These are phyloP conservation scores for Dactylellina sp. DNA, from an alignment of 2,329 filamentous ascomycete genomes.

Conservation along the genomic window DNA sequence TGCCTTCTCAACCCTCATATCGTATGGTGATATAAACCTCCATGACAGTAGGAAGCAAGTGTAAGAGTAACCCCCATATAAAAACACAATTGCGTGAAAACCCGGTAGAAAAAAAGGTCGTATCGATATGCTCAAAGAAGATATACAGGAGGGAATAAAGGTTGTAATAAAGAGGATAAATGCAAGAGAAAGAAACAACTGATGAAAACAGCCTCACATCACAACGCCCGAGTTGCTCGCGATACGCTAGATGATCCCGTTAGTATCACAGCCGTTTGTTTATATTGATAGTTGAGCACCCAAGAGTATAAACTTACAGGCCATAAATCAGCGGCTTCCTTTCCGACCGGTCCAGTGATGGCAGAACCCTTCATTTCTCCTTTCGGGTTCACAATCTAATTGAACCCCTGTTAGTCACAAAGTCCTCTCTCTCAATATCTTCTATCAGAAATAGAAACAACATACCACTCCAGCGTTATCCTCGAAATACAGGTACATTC, in stretches of 20 bases:
- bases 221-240: slow-evolving; percentile 99
- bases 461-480: slow-evolving; percentile 99
- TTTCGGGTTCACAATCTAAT: slow-evolving; percentile 98
- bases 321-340: slow-evolving; percentile 99
- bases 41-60: slow-evolving; percentile 11
- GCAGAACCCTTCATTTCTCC: slow-evolving; percentile 99
- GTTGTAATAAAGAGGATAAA: slow-evolving; percentile 32
- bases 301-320: slow-evolving; percentile 74
- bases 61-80: slow-evolving; percentile 16
- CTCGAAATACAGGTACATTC: slow-evolving; percentile 99
- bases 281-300: background rate
- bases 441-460: slow-evolving; percentile 62
- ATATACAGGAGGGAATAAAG: slow-evolving; percentile 47
- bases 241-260: slow-evolving; percentile 77
- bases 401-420: slow-evolving; percentile 1
- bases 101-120: slow-evolving; percentile 24
- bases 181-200: slow-evolving; percentile 17
- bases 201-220: slow-evolving; percentile 79
- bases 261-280: slow-evolving; percentile 27
- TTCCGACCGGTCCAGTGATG: slow-evolving; percentile 98
- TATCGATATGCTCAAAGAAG: slow-evolving; percentile 55
- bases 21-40: slow-evolving; percentile 35
- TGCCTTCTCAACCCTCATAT: slow-evolving; percentile 18
- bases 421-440: slow-evolving; percentile 32
- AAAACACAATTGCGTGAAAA: slow-evolving; percentile 9